These are phyloP conservation scores for Skeletonema potamos DNA, from an alignment of 108 stramenopile species.

Conservation along the genomic window DNA sequence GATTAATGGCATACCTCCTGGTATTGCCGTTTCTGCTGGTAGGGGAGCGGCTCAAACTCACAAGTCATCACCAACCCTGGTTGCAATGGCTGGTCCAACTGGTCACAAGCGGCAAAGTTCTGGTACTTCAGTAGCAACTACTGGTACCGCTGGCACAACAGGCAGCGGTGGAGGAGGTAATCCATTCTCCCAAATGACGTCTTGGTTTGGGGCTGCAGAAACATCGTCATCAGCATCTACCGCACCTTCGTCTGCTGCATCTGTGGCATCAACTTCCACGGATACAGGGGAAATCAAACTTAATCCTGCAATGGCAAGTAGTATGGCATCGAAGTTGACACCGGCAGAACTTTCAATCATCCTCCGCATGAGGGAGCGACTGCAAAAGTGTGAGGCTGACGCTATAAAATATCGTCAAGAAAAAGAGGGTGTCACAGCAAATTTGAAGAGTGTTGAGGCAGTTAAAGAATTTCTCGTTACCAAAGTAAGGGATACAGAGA, in stretches of 20 bases:
- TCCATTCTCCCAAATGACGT: slow-evolving; percentile 15
- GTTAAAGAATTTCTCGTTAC: slow-evolving; percentile 79
- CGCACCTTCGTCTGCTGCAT: background rate
- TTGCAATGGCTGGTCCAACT: slow-evolving; percentile 22
- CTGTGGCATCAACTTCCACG: slow-evolving; percentile 2
- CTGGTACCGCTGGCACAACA: background rate
- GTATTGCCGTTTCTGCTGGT: background rate
- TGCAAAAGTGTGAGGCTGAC: slow-evolving; percentile 63
- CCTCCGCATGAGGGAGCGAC: slow-evolving; percentile 77
- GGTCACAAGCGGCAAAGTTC: slow-evolving; percentile 17
- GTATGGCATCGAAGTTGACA: slow-evolving; percentile 79
- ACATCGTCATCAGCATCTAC: background rate
- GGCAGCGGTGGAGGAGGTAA: slow-evolving; percentile 4
- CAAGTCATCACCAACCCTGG: slow-evolving; percentile 29
- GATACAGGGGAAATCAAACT: slow-evolving; percentile 49
- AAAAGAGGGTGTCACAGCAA: slow-evolving; percentile 65
- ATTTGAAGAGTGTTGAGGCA: slow-evolving; percentile 70
- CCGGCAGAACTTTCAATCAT: slow-evolving; percentile 83
- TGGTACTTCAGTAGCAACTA: slow-evolving; percentile 11
- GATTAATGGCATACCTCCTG: slow-evolving; percentile 90
- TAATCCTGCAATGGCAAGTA: slow-evolving; percentile 70
- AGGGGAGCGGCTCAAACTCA: slow-evolving; percentile 24
- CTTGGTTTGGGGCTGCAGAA: slow-evolving; percentile 12
- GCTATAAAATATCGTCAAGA: slow-evolving; percentile 47
- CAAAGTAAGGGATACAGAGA: slow-evolving; percentile 75